These are phyloP conservation scores for Alternaria conjuncta DNA, from an alignment of 2,329 filamentous ascomycete genomes.

Conservation along the genomic window DNA sequence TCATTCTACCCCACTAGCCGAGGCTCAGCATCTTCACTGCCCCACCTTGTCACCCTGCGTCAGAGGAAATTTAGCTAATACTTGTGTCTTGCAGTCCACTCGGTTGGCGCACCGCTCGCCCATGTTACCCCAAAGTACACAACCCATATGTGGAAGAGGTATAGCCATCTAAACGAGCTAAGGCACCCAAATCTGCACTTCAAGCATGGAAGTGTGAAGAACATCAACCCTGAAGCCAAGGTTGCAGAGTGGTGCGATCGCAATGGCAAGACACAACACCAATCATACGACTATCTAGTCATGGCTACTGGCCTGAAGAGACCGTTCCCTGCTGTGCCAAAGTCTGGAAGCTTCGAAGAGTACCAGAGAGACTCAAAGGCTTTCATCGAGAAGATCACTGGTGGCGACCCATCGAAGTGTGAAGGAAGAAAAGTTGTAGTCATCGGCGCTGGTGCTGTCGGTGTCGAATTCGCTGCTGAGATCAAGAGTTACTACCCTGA, in stretches of 20 bases:
- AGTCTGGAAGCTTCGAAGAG: constrained; percentile 65
- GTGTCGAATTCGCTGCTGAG: constrained; percentile 82
- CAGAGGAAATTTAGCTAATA: constrained; percentile 23
- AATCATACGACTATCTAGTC: constrained; percentile 76
- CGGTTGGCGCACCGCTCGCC: constrained; percentile 77
- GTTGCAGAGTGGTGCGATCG: constrained; percentile 63
- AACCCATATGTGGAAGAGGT: constrained; percentile 73
- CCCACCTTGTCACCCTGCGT: constrained; percentile 14
- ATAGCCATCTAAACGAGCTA: constrained; percentile 70
- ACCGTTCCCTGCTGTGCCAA: constrained; percentile 75
- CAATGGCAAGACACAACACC: constrained; percentile 52
- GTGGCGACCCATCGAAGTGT: constrained; percentile 31
- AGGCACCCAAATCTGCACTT: constrained; percentile 67
- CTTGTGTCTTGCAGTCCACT: constrained; percentile 63
- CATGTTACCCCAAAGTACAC: constrained; percentile 69
- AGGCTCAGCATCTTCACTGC: constrained; percentile 13
- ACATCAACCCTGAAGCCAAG: constrained; percentile 66
- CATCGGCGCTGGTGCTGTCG: constrained; percentile 80
- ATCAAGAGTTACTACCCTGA: constrained; percentile 71
- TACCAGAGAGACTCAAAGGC: constrained; percentile 68
- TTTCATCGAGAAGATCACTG: constrained; percentile 61
- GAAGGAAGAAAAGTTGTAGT: constrained; percentile 64
- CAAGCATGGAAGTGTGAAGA: constrained; percentile 69
- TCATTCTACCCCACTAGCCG: constrained; percentile 24
- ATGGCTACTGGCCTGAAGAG: constrained; percentile 73